Base-by-base conservation (phyloP, 768 basidiomycete species). In the Lactarius akahatsu region DNA sequence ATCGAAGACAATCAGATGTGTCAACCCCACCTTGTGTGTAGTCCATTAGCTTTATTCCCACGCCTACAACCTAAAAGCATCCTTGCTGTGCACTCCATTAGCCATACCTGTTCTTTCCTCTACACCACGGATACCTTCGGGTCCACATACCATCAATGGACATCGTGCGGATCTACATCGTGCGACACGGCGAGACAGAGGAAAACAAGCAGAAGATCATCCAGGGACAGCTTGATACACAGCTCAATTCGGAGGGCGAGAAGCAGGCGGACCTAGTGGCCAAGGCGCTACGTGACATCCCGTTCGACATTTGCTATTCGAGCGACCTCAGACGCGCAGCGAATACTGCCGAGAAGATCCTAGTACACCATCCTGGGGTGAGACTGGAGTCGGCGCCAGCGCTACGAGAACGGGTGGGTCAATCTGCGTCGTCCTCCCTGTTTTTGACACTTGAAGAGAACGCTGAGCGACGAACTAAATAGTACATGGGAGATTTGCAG, bases 161-260 rank as follows among this genome's bases (percentile, higher is more conserved):
- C 62, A 71, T 78, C 32, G 80, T 81, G 30, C 79, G 79, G 61
- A 70, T 92, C 56, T 90, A 87, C 73, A 77, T 91, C 68, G 81
- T 91, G 58, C 85, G 91, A 52, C 91, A 93, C 70, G 91, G 90
- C 23, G 90, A 93, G 78, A 93, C 91, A 30, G 81, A 85, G 50
- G 86, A 82, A 72, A 92, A 92, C 75, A 76, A 79, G 61, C 75
- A 77, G 7, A 78, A 80, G 30, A 84, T 89, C 64, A 82, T 91
- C 55, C 91, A 94, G 78, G 92, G 92, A 47, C 92, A 94, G 10
- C 71, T 85, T 63, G 88, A 94, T 76, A 87, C 86, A 8, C 69
- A 75, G 47, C 79, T 94, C 72, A 92, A 92, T 70, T 82, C 79
- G 18, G 76, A 74, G 4, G 92, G 92, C 16, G 62, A 80, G 57